Base-by-base conservation (phyloP, 2,329 filamentous ascomycete species). In the Talaromyces albobiverticillius region DNA sequence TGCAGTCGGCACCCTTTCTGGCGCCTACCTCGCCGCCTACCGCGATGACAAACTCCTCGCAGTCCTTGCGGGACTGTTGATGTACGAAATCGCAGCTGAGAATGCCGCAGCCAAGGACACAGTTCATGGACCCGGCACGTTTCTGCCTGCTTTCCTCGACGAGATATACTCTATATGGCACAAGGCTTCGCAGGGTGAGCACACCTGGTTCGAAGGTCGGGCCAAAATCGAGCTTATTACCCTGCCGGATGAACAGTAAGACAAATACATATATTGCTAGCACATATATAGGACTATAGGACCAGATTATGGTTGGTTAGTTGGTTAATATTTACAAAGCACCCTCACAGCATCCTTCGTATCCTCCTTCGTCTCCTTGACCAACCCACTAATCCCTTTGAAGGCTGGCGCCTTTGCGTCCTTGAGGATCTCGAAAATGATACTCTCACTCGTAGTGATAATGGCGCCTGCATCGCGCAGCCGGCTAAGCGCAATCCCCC, bases 381-480 rank as follows among this genome's bases (percentile, higher is more conserved):
- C 88, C 54, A 96, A 65, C 52, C 78, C 79, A 58, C 88, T 86
- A 45, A 96, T 79, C 22, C 78, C 78, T 74, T 82, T 87, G 68
- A 96, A 96, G 53, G 72, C 84, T 1, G 79, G 73, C 63, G 86
- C 83, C 11, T 74, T 79, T 6, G 93, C 90, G 74, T 96, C 92
- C 16, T 89, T 90, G 76, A 96, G 82, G 64, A 85, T 84, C 77
- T 97, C 92, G 74, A 95, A 97, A 67, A 96, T 74, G 74, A 89
- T 87, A 71, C 89, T 88, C 82, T 97, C 93, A 71, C 89, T 94
- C 22, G 87, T 90, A 16, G 91, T 96, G 29, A 97, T 85, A 6
- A 83, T 76, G 32, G 86, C 89, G 1, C 92, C 92, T 61, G 87
- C 90, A 61, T 81, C 79, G 61, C 90, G 78, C 74, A 97, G 69